Base-by-base conservation (phyloP, 164 flowering plant genomes). In the Aristolochia californica region DNA sequence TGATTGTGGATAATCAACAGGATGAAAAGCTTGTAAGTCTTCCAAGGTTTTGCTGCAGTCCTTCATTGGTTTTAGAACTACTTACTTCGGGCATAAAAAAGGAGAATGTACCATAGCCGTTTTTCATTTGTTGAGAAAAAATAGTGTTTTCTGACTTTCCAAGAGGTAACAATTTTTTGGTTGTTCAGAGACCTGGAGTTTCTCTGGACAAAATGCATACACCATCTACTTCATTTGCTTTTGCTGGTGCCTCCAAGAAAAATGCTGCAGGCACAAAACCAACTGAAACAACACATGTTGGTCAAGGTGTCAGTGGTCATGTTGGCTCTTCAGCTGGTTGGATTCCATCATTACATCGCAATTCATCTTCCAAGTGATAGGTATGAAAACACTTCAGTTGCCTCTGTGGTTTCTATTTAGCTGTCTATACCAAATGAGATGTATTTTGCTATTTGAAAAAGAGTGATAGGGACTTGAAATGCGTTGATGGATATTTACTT, bases 291-390 rank as follows among this genome's bases (percentile, higher is more conserved):
- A 52, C 80, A 45, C 79, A 78, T 64, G n/a, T 66, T 60, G 75
- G 74, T 26, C 72, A 74, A 49, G 88, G 72, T 44, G 50, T 65
- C 59, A 74, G 74, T 22, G 68, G 67, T 65, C 79, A 65, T 68
- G 40, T 69, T 64, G 97, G 88, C 59, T 78, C 83, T 64, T 82
- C 97, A 28, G 74, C 78, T 65, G 77, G 93, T 73, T 90, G 97
- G 97, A 76, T 87, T 59, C 81, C 88, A 9, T 81, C 88, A 40
- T 62, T 90, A 53, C 95, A 83, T 47, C 87, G 85, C 64, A 78
- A 79, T 66, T 79, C 83, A 43, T 85, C 97, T 53, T 77, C 91
- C 57, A 90, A 90, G 68, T 87, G 73, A 87, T 67, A 34, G 65
- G 67, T 67, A 63, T 48, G 78, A 63, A 66, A 66, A 66, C 8